These are phyloP conservation scores for Neurospora sp. DNA, from an alignment of 495 filamentous ascomycete species.

Conservation along the genomic window DNA sequence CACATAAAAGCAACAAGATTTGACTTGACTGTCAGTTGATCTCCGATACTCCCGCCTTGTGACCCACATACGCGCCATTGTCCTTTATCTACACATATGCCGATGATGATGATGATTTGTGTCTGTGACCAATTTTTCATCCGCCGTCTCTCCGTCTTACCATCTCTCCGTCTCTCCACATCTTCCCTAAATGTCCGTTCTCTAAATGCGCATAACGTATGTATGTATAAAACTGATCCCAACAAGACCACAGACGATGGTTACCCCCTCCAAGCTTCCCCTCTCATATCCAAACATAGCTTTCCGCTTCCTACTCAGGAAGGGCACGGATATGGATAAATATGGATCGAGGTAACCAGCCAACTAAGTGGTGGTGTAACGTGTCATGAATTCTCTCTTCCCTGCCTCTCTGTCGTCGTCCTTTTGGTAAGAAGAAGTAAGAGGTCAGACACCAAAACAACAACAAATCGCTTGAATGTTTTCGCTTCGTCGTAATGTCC, in stretches of 20 bases:
- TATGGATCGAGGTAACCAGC: neutral
- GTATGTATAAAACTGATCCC: neutral
- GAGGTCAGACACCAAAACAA: neutral
- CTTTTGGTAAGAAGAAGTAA: neutral
- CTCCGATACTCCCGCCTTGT: neutral
- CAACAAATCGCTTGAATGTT: neutral
- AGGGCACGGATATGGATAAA: neutral
- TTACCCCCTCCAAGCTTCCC: neutral
- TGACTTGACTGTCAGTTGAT: neutral
- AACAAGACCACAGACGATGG: neutral
- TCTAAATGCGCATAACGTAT: neutral
- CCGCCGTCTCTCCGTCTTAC: neutral
- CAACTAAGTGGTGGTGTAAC: neutral
- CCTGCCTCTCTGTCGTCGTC: neutral
- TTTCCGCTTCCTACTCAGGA: neutral
- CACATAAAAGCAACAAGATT: neutral
- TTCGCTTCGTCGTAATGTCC: neutral
- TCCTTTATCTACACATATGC: neutral
- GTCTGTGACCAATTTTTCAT: neutral
- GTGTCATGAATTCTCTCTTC: neutral
- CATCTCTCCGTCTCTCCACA: neutral
- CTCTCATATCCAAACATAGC: neutral
- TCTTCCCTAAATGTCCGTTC: neutral
- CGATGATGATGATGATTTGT: neutral
- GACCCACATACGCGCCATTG: neutral